Base-by-base conservation (phyloP, 352 stramenopile genomes). In the Phytophthora rubi region DNA sequence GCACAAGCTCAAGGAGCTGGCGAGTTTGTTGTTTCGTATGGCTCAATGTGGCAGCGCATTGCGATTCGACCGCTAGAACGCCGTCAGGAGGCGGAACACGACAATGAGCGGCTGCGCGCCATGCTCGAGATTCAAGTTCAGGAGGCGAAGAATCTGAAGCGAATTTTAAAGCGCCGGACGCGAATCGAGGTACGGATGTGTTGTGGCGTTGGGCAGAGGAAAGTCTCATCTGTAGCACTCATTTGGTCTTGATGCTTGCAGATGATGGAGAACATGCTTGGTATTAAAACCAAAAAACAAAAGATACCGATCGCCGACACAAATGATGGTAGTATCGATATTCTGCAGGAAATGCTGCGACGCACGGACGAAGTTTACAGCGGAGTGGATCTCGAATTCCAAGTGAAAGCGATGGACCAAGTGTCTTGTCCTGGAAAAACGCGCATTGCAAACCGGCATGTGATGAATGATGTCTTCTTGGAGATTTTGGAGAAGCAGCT, bases 41-140 rank as follows among this genome's bases (percentile, higher is more conserved):
- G 39, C 9, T 53, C 45, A 1, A 15, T 79, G 7, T 79, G 71
- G 71, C 53, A 79, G 23, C 35, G 68, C 4, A 37, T 76, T 3
- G 68, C 72, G 7, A 15, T 33, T 28, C 45, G 55, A 52, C 72
- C 76, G 44, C 59, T 68, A 18, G 47, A 59, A 58, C 68, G 57
- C 18, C 62, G 67, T 1, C 39, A 42, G 7, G n/a, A 59, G 26
- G 49, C 72, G 0, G 68, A 79, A 39, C 26, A n/a, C 21, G 68
- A 79, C 4, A 79, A 79, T 16, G 26, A 26, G 0, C 51, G 51
- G 6, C 49, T 79, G 3, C 64, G 62, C 13, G 23, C 18, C 2
- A 66, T 73, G 47, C 57, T 79, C 10, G 48, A 71, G 15, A 23
- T 69, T 9, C 72, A 79, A 49, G 51, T 77, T 18, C 65, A 58